These are phyloP conservation scores for Polytrichum formosum DNA, from an alignment of 225 moss, liverwort and hornwort genomes.

Conservation along the genomic window DNA sequence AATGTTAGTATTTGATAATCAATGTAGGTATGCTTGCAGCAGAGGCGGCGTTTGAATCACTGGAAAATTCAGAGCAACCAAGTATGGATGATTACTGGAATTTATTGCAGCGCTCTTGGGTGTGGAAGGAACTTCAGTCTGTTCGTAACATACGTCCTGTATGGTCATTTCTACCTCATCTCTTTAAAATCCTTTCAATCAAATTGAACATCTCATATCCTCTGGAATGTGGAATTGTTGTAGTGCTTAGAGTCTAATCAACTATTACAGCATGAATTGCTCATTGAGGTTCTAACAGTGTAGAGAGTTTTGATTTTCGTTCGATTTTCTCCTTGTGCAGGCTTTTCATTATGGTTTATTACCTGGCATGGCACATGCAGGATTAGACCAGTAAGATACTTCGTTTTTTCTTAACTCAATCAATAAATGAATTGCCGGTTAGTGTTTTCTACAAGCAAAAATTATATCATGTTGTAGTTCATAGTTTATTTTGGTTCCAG, in stretches of 20 bases:
- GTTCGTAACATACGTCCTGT: slow-evolving; percentile 82
- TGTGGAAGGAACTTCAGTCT: slow-evolving; percentile 74
- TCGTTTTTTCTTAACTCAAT: neutral
- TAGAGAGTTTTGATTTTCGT: too few species aligned
- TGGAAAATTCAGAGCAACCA: slow-evolving; percentile 50
- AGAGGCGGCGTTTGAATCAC: slow-evolving; percentile 72
- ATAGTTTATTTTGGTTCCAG: too few species aligned
- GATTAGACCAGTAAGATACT: slow-evolving; percentile 64
- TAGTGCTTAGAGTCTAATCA: too few species aligned
- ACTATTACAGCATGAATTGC: too few species aligned
- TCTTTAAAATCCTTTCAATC: too few species aligned
- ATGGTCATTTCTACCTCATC: slow-evolving; percentile 4
- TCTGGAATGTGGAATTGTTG: too few species aligned
- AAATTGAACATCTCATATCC: too few species aligned
- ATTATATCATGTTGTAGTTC: too few species aligned
- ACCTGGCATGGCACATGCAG: slow-evolving; percentile 62
- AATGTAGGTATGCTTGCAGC: slow-evolving; percentile 79
- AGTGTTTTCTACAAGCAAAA: too few species aligned
- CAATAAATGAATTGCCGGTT: too few species aligned
- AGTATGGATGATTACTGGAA: slow-evolving; percentile 75
- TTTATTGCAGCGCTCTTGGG: slow-evolving; percentile 71
- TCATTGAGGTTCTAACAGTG: too few species aligned
- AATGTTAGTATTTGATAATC: neutral
- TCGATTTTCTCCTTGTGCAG: slow-evolving; percentile 20
- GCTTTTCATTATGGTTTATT: slow-evolving; percentile 72